Base-by-base conservation (phyloP, 1,139 yeast genomes). In the Geotrichum macrosporum region DNA sequence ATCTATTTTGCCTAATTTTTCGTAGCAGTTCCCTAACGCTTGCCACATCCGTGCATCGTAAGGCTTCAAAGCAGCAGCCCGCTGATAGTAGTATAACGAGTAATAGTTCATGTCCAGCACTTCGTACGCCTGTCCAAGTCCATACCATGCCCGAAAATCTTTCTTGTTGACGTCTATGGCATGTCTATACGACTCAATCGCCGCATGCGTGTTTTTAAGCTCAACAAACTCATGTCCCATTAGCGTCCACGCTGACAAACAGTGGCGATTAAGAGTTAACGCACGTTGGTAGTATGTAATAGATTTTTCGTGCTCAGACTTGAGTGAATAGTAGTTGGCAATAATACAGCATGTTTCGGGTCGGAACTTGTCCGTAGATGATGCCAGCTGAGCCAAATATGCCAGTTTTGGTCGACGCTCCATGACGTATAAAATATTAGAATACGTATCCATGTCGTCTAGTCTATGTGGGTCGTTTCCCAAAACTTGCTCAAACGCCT, bases 221-320 rank as follows among this genome's bases (percentile, higher is more conserved):
- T 94, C 98, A 10, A 94, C 95, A 69, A 87, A 94, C 66, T 94
- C 99, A 66, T 94, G 99, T 10, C 99, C 98, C 96, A 94, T 89
- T 50, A 94, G 72, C 0, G 97, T 92, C 97, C 98, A 94, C 0
- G 98, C 97, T 57, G 89, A 80, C 16, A 89, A 71, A 57, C 94
- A 87, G 56, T 80, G 78, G 50, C 86, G 79, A 63, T 88, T 84
- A 48, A 92, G 71, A 0, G 87, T 78, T 35, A 94, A 69, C 0
- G 98, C 98, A 47, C 97, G 73, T 59, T 88, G 84, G 61, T 89
- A 94, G 66, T 88, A 88, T 78, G 84, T 80, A 50, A 94, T 87
- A 0, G 98, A 95, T 65, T 85, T 85, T 62, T 89, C 96, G 63
- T 92, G 98, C 59, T 92, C 96, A 48, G 89, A 85, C 57, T 84